Percentiles rank a stretch among this genome's conserved stretches.
phyloP scores from a whole-genome alignment of 495 filamentous ascomycete genomes.

The Tetracladium marchalianum region DNA sequence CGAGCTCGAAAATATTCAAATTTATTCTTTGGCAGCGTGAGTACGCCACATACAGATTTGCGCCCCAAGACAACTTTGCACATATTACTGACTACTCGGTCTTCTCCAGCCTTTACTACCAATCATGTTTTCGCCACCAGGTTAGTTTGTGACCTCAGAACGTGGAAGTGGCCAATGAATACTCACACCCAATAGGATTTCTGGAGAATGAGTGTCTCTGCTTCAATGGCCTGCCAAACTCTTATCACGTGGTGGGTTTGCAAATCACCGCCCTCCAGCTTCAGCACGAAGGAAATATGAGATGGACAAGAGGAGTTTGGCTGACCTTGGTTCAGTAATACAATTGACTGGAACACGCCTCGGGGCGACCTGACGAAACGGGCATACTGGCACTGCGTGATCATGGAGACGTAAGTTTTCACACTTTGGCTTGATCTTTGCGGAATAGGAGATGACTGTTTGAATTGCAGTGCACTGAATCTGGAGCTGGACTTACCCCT shows the following conservation, averaged over 20 bases:
- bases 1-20: conserved; percentile 47
- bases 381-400: conserved; percentile 47
- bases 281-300: too few species aligned
- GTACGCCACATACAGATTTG: conserved; percentile 9
- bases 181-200: conserved; percentile 35
- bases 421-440: neutral
- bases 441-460: neutral
- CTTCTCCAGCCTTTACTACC: conserved; percentile 38
- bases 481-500: conserved; percentile 45
- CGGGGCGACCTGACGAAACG: conserved; percentile 42
- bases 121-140: conserved; percentile 36
- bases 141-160: conserved; percentile 21
- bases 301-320: neutral
- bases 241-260: conserved; percentile 36
- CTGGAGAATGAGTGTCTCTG: conserved; percentile 43
- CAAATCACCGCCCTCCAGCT: neutral
- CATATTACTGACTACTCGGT: neutral
- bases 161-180: conserved; percentile 8
- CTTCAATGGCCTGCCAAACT: conserved; percentile 42
- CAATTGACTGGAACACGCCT: conserved; percentile 35
- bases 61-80: neutral
- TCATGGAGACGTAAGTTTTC: conserved; percentile 43
- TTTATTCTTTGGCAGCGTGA: conserved; percentile 42
- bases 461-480: conserved; percentile 31
- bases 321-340: conserved; percentile 27